phyloP scores from a whole-genome alignment of 2,329 filamentous ascomycete genomes.

The Mariannaea elegans region DNA sequence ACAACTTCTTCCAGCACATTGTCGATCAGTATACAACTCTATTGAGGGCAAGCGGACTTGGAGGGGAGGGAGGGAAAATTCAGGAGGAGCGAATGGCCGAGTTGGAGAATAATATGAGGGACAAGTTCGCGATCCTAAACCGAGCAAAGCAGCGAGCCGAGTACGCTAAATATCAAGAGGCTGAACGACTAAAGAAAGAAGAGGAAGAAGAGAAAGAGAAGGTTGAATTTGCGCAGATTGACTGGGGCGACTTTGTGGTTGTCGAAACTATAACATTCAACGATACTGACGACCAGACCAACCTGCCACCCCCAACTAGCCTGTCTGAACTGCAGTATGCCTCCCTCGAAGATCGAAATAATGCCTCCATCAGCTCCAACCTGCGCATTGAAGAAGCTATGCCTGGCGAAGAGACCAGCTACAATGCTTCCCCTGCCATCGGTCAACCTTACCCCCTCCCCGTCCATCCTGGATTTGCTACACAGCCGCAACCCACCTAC shows the following conservation, averaged over 20 bases:
- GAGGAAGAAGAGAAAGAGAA: constrained; percentile 86
- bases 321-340: constrained; percentile 93
- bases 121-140: constrained; percentile 82
- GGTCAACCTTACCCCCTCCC: constrained; percentile 52
- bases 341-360: constrained; percentile 93
- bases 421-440: constrained; percentile 56
- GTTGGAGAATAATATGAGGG: constrained; percentile 76
- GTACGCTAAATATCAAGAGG: constrained; percentile 84
- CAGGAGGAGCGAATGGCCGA: constrained; percentile 77
- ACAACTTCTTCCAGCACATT: constrained; percentile 92
- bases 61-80: constrained; percentile 72
- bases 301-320: constrained; percentile 88
- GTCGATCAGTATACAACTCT: constrained; percentile 93
- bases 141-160: constrained; percentile 87
- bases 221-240: constrained; percentile 81
- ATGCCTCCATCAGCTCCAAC: constrained; percentile 82
- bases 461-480: constrained; percentile 53
- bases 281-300: constrained; percentile 84
- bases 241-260: constrained; percentile 98
- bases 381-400: constrained; percentile 94
- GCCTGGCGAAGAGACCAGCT: constrained; percentile 76
- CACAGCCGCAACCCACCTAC: constrained; percentile 47
- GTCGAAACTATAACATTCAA: constrained; percentile 95
- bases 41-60: constrained; percentile 72
- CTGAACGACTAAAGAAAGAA: constrained; percentile 88